Conservation (phyloP, 768 basidiomycete genomes). For the Naganishia antarctica region DNA sequence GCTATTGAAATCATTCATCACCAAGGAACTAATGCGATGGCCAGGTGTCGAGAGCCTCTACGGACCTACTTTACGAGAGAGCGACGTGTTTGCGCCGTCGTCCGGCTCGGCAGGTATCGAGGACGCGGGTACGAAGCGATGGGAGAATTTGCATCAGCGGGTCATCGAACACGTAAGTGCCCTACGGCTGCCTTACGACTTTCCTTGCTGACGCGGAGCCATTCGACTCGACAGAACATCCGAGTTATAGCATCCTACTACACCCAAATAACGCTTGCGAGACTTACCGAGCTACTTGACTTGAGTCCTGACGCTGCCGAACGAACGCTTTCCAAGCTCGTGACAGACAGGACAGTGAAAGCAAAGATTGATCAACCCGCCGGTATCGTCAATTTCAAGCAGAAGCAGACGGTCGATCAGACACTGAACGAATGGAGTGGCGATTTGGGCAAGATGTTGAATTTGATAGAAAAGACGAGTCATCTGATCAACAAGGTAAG, state of each 20-base stretch:
- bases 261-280: slow-evolving; percentile 77
- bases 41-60: slow-evolving; percentile 85
- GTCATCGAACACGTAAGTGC: slow-evolving; percentile 94
- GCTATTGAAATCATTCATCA: slow-evolving; percentile 87
- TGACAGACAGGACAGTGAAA: slow-evolving; percentile 86
- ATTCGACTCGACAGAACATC: slow-evolving; percentile 65
- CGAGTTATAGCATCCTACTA: slow-evolving; percentile 93
- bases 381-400: slow-evolving; percentile 81
- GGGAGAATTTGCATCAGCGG: slow-evolving; percentile 91
- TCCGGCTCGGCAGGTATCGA: slow-evolving; percentile 39
- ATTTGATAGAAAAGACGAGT: slow-evolving; percentile 94
- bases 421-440: slow-evolving; percentile 98
- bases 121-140: slow-evolving; percentile 59
- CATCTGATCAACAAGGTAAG: slow-evolving; percentile 53
- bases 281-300: slow-evolving; percentile 81
- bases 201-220: too few relatives aligned
- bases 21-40: slow-evolving; percentile 92
- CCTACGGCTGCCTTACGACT: background rate
- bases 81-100: slow-evolving; percentile 68
- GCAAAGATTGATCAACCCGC: slow-evolving; percentile 88
- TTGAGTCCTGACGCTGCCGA: slow-evolving; percentile 77
- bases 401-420: slow-evolving; percentile 76
- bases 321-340: slow-evolving; percentile 78
- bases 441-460: slow-evolving; percentile 86
- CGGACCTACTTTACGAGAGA: slow-evolving; percentile 72